Base-by-base conservation (phyloP, 2,329 filamentous ascomycete genomes). In the Leptographium galeiforme region DNA sequence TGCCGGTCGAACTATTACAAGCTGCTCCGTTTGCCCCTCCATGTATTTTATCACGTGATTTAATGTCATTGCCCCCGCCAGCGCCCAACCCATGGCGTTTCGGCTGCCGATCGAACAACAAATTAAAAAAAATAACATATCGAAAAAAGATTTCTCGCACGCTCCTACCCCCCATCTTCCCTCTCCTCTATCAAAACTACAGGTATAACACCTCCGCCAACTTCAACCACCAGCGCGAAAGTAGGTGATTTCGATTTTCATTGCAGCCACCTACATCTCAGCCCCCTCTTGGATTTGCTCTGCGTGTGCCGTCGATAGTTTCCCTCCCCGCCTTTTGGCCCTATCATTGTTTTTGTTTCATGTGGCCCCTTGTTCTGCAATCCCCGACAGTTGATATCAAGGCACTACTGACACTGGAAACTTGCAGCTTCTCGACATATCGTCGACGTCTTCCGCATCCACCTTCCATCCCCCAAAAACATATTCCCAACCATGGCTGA, bases 401-500 rank as follows among this genome's bases (percentile, higher is more conserved):
- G 45, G 5, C 48, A 40, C 48, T 30, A 30, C 34, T 40, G 16
- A 50, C 36, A n/a, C 14, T 13, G 14, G 8, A 6, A 34, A 36
- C 16, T 19, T 14, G 32, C 45, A 48, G 39, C 48, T 34, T 19
- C 14, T 25, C 18, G 46, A 41, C 48, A 18, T 45, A 14, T 41
- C 47, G 50, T 53, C 53, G 25, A 51, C 53, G 53, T 44, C 47
- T 53, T 51, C 48, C 47, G 45, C 25, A 43, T 18, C 30, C 32
- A n/a, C 40, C 38, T 51, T 39, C 30, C 30, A 30, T 36, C 16
- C 25, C 47, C 33, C 40, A 43, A 38, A 7, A 25, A 46, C 19
- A 13, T 14, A 53, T 52, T 33, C 43, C 60, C 66, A 64, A 71
- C 65, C 66, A 94, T 93, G 87, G 81, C 85, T 73, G 70, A 75